These are phyloP conservation scores for Colletotrichum sp. DNA, from an alignment of 2,329 filamentous ascomycete species.

Conservation along the genomic window DNA sequence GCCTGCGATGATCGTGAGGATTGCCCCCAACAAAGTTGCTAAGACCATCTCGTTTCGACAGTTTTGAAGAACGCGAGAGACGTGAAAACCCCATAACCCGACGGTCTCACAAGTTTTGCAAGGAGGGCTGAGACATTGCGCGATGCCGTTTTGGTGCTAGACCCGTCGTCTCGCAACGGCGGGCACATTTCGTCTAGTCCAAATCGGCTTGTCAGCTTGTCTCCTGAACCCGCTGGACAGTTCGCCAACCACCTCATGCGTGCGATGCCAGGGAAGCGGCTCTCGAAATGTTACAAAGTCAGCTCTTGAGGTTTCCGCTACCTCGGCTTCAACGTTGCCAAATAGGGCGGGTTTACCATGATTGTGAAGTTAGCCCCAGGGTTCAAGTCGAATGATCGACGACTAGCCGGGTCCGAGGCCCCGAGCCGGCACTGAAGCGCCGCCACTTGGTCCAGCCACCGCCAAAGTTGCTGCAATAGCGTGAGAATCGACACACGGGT, in stretches of 20 bases:
- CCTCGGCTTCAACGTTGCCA: neutral
- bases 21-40: neutral
- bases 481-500: neutral
- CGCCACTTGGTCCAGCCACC: neutral
- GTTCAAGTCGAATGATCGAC: neutral
- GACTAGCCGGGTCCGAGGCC: neutral
- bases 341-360: neutral
- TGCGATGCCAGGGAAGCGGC: neutral
- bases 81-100: accelerated
- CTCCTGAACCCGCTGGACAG: neutral
- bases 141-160: neutral
- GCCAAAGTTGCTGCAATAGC: neutral
- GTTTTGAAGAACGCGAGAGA: neutral
- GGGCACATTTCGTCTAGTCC: neutral
- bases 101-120: neutral
- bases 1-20: neutral
- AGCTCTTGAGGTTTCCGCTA: neutral
- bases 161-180: neutral
- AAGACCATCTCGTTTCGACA: neutral
- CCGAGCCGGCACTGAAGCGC: neutral
- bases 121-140: neutral
- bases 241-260: neutral
- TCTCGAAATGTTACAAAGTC: neutral
- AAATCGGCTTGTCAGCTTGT: neutral
- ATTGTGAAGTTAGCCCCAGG: neutral